Evolutionary conservation across 1,284 basidiomycete genomes (phyloP).

Genomic region (Cutaneotrichosporon sp.): DNA sequence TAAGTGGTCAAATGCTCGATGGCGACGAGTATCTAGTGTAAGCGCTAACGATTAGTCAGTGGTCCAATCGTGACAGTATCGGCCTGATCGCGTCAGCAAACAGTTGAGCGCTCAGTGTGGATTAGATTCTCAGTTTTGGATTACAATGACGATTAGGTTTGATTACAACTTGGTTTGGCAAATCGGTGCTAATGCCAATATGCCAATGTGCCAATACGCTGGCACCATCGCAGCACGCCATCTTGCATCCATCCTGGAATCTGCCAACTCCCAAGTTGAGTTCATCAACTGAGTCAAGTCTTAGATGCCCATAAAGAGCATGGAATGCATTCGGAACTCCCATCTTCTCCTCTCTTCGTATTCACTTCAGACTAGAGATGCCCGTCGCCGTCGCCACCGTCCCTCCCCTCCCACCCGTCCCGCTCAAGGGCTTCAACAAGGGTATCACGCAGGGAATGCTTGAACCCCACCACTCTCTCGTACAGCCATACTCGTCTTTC

Average conservation of each 20-base stretch:
- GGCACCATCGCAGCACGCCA: slow-evolving; percentile 8
- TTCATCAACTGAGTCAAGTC: too few species aligned
- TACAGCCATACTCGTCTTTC: slow-evolving; percentile 43
- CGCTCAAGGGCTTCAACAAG: slow-evolving; percentile 12
- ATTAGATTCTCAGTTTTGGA: not conserved
- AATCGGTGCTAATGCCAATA: not conserved
- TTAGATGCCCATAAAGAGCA: too few species aligned
- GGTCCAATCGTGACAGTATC: too few species aligned
- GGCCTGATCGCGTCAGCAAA: too few species aligned
- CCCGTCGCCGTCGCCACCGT: slow-evolving; percentile 13
- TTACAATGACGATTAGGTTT: not conserved
- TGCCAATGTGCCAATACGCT: slow-evolving; percentile 11
- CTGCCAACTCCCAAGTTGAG: not conserved
- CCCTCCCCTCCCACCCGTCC: slow-evolving; percentile 10
- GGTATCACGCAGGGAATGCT: slow-evolving; percentile 38
- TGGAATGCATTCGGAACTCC: not conserved
- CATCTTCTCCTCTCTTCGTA: not conserved
- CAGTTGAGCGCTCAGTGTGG: not conserved
- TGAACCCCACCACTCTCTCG: slow-evolving; percentile 28
- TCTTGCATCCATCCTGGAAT: slow-evolving; percentile 1
- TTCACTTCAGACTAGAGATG: not conserved
- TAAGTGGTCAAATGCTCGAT: too few species aligned
- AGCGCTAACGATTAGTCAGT: too few species aligned
- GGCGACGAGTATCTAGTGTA: too few species aligned
- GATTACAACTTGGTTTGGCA: slow-evolving; percentile 1